Base-by-base conservation (phyloP, 495 filamentous ascomycete genomes). In the Neohortaea acidophila region DNA sequence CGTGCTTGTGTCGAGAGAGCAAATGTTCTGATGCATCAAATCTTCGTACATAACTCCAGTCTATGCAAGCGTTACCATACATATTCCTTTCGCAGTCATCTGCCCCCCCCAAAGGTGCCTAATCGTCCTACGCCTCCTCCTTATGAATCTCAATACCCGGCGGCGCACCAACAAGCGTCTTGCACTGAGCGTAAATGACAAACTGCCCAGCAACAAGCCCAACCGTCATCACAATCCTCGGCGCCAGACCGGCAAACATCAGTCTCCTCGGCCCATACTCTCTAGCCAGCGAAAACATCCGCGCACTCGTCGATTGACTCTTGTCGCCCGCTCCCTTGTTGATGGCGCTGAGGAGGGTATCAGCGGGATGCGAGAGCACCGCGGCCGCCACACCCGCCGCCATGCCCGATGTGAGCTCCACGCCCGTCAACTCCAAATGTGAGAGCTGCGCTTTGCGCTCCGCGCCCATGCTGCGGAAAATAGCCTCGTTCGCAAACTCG, bases 271-370 rank as follows among this genome's bases (percentile, higher is more conserved):
- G 32, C 5, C 32, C 32, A 13, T 20, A 34, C 17, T 34, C 32
- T 19, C 19, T 34, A 15, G 32, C 32, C 14, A 34, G 17, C 19
- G 4, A 4, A 21, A 34, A 34, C 32, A 34, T 21, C 13, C 32
- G 7, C 6, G 9, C 17, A 6, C 17, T 34, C 8, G 32, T 34
- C 3, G 32, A 34, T 15, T 34, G 32, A 4, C 4, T 4, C 32
- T 34, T 34, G 17, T 34, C 32, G 5, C 32, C 32, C 4, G 32
- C 32, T n/a, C 32, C 32, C 32, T 34, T 34, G 32, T 34, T 34
- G 32, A 34, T 34, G 7, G 32, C 32, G 5, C 8, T 20, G 9
- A 34, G 17, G 7, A 34, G 32, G 10, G 32, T 34, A 21, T 34
- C 32, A 7, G 32, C 32, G 21, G 32, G 32, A 34, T 34, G 32